Evolutionary conservation across 371 early-diverging fungal genomes (phyloP), one percentile per base, ranked within the genome.

Genomic region (Lichtheimia hyalospora): DNA sequence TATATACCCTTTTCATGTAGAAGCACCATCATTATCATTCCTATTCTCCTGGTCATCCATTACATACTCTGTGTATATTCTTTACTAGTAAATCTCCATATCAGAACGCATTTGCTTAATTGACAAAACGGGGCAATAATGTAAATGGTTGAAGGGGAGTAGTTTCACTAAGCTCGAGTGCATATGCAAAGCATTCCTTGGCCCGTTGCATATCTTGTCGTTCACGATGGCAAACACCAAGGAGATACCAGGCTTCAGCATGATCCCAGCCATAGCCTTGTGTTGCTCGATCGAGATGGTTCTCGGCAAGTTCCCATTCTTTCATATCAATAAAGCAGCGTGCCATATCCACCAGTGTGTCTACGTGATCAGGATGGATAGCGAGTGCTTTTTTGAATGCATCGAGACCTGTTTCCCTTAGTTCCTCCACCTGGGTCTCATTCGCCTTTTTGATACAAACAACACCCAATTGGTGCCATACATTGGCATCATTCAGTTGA

Each of bases 381-480:
- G 73, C 66, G 8, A 81, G 55, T 2, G 82, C 81, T 67, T 83
- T 81, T n/a, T 78, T 67, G 49, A 77, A 77, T 16, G 79, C 71
- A 8, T 76, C 70, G 4, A 71, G 53, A 0, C 83, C 83, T 4
- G 71, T 66, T 13, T 67, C 64, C 1, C 53, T 52, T 57, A 70
- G 43, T 15, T 70, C 68, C 3, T 46, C 3, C 2, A 25, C 8
- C 12, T 27, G 4, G 10, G 14, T 16, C 8, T 54, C 41, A 6
- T 55, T 24, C 6, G 56, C 57, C 8, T 52, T 42, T 10, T 56
- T 43, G 3, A 79, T 42, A 15, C 72, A 70, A 21, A 84, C 61
- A 7, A 75, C 57, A 7, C 85, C 88, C 3, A 84, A 57, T 62
- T 83, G 82, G 54, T 77, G 74, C 86, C 87, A 88, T 1, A 85